These are phyloP conservation scores for Chlorella sp. DNA, from an alignment of 139 green algal genomes.

Conservation along the genomic window DNA sequence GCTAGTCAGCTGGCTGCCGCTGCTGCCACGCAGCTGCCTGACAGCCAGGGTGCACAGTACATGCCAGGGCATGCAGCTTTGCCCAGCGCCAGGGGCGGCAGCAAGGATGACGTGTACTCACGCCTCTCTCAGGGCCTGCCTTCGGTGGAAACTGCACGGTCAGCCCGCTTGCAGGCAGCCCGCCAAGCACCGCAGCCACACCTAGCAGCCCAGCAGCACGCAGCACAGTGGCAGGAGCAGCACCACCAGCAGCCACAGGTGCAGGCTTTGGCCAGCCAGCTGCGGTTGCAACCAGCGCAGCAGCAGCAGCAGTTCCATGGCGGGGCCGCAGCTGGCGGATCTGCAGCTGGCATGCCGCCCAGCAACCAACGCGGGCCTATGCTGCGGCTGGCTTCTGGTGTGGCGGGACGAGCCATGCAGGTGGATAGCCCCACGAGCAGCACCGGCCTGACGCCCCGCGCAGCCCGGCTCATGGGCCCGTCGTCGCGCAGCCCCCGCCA, in stretches of 20 bases:
- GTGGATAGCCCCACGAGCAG: conserved; percentile 8
- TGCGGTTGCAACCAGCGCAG: background rate
- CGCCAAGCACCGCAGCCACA: background rate
- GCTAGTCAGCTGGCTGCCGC: background rate
- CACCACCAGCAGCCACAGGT: background rate
- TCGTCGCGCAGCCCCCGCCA: background rate
- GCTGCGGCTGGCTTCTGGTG: background rate
- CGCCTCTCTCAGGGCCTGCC: conserved; percentile 19
- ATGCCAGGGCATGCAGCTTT: background rate
- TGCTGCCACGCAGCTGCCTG: no score
- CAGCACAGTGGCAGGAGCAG: background rate
- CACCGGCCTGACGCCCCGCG: background rate
- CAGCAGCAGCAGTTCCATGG: background rate
- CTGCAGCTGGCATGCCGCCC: background rate
- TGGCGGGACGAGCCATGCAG: no score
- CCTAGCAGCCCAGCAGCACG: background rate
- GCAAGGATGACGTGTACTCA: background rate
- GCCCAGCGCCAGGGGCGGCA: background rate
- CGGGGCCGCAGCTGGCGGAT: background rate
- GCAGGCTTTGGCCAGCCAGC: background rate
- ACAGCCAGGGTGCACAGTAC: background rate
- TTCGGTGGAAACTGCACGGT: background rate
- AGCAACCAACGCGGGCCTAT: background rate
- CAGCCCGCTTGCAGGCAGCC: conserved; percentile 8
- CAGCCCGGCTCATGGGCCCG: background rate